Percentiles rank a stretch among this genome's conserved stretches.
Evolutionary conservation across 1,139 yeast genomes (phyloP).

Genomic region (Yamadazyma buinensis): DNA sequence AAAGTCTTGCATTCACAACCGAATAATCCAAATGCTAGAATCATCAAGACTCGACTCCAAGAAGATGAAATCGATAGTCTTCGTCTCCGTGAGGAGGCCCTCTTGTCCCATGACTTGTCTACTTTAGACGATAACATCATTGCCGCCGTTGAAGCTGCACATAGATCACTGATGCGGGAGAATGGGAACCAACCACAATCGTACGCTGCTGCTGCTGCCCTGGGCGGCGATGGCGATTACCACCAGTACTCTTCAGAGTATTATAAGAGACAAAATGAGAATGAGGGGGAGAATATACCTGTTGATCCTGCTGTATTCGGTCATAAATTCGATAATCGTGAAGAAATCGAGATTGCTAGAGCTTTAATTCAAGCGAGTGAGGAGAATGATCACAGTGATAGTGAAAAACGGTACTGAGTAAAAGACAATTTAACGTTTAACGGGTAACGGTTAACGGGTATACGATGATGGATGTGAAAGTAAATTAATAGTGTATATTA

Average conservation of each 20-base stretch:
- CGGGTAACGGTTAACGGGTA: background rate
- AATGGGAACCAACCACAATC: constrained; percentile 8
- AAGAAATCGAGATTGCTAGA: constrained; percentile 63
- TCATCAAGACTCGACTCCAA: constrained; percentile 19
- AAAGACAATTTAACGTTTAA: background rate
- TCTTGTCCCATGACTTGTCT: constrained; percentile 35
- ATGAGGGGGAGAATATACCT: no score
- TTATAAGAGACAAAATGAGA: constrained; percentile 17
- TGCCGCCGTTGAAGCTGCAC: constrained; percentile 68
- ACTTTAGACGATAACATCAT: constrained; percentile 52
- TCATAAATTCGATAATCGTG: constrained; percentile 39
- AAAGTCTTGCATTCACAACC: constrained; percentile 18
- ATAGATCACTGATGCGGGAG: constrained; percentile 31
- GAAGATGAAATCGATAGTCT: constrained; percentile 39
- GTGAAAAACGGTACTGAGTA: background rate
- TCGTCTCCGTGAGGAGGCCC: constrained; percentile 31
- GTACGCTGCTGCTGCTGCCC: constrained; percentile 33
- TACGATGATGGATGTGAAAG: no score
- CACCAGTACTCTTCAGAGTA: constrained; percentile 13
- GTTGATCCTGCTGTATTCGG: constrained; percentile 62
- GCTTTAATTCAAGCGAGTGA: constrained; percentile 63
- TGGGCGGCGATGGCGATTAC: constrained; percentile 27
- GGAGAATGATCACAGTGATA: constrained; percentile 8
- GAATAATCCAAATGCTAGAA: constrained; percentile 22
- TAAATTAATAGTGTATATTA: constrained; percentile 4